Conservation (phyloP, 257 asterid genomes). For the Sherardia arvensis region DNA sequence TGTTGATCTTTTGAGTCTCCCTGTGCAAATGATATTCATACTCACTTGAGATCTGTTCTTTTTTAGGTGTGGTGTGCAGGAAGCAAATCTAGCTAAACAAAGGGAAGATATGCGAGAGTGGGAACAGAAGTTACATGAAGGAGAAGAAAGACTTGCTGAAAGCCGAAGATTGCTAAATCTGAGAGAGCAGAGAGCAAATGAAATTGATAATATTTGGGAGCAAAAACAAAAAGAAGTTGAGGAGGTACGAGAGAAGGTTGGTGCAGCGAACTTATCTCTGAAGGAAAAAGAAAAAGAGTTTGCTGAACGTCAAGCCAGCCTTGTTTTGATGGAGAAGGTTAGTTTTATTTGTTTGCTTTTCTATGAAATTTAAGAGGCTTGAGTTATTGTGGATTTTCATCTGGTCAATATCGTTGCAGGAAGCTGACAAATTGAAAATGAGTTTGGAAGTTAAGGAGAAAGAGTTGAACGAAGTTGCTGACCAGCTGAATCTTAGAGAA, state of each 20-base stretch:
- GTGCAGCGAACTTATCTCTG: conserved; percentile 41
- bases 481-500: no score
- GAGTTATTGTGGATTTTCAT: conserved; percentile 4
- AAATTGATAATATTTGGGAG: conserved; percentile 55
- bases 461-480: conserved; percentile 54
- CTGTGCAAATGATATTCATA: background rate
- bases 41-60: conserved; percentile 16
- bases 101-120: conserved; percentile 86
- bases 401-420: conserved; percentile 45
- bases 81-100: conserved; percentile 53
- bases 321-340: conserved; percentile 66
- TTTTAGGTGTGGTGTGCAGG: conserved; percentile 66
- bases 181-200: conserved; percentile 89
- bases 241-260: conserved; percentile 59
- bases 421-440: conserved; percentile 45
- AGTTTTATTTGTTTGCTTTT: conserved; percentile 17
- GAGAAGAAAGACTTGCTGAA: conserved; percentile 84
- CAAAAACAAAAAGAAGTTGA: conserved; percentile 69
- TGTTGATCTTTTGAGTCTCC: background rate
- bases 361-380: background rate
- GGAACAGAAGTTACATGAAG: conserved; percentile 72
- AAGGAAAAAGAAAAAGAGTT: conserved; percentile 77
- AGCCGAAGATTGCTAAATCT: conserved; percentile 76
- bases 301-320: conserved; percentile 41
- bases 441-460: conserved; percentile 65